Percentiles rank a stretch among this genome's conserved stretches.
These are phyloP conservation scores for Ogataea populi-albae DNA, from an alignment of 805 yeast genomes.

Conservation along the genomic window DNA sequence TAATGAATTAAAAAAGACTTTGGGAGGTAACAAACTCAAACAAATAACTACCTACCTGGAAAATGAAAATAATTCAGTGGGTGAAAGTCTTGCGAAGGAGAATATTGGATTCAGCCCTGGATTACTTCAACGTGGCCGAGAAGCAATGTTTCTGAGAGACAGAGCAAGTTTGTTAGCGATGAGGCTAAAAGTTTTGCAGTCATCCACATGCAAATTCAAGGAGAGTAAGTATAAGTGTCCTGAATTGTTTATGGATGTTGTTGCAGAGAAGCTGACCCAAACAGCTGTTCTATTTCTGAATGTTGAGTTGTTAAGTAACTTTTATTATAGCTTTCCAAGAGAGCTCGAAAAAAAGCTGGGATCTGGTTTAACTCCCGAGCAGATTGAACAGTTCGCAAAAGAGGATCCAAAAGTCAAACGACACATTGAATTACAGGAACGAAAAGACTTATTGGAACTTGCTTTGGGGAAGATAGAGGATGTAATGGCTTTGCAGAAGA, in stretches of 20 bases:
- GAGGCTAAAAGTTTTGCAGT: conserved; percentile 72
- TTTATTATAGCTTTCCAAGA: conserved; percentile 93
- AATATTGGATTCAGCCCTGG: conserved; percentile 82
- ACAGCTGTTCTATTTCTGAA: conserved; percentile 91
- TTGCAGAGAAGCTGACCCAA: conserved; percentile 84
- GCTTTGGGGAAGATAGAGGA: conserved; percentile 85
- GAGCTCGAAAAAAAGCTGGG: conserved; percentile 79
- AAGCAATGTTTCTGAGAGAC: conserved; percentile 76
- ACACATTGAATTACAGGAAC: conserved; percentile 90
- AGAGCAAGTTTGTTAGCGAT: conserved; percentile 66
- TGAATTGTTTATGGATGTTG: conserved; percentile 88
- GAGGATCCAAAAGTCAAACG: conserved; percentile 89
- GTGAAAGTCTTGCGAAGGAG: conserved; percentile 52
- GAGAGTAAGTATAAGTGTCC: conserved; percentile 90
- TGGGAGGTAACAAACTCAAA: conserved; percentile 80
- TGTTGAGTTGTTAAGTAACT: conserved; percentile 91
- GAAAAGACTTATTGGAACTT: conserved; percentile 81
- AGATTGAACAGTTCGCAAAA: conserved; percentile 84
- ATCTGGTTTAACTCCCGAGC: conserved; percentile 62
- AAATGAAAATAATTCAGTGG: conserved; percentile 38
- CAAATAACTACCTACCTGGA: conserved; percentile 78
- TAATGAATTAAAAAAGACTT: conserved; percentile 54
- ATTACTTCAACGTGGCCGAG: conserved; percentile 72
- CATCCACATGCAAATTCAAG: conserved; percentile 71
- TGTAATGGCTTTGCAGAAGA: conserved; percentile 64